Evolutionary conservation across 1,284 basidiomycete species (phyloP).

Genomic region (Ganoderma meredithae): DNA sequence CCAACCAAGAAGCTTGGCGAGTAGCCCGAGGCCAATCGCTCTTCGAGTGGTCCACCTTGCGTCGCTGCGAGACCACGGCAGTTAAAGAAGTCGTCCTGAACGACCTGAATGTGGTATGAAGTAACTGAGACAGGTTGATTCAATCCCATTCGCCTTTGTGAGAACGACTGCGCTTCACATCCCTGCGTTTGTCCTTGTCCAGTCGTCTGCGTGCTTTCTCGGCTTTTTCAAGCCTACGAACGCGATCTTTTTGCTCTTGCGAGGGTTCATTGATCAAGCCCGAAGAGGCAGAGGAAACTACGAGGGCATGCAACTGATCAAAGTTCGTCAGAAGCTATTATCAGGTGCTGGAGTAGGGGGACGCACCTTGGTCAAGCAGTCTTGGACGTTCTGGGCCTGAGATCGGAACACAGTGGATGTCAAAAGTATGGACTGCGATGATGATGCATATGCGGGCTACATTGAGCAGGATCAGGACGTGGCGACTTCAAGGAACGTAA

Average conservation of each 20-base stretch:
- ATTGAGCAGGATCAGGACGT: not conserved
- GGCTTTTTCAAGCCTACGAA: constrained; percentile 52
- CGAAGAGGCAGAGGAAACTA: constrained; percentile 55
- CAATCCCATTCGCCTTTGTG: constrained; percentile 34
- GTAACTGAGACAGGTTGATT: not conserved
- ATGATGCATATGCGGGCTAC: constrained; percentile 71
- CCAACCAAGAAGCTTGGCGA: not conserved
- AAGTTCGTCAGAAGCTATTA: constrained; percentile 13
- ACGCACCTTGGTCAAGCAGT: constrained; percentile 71
- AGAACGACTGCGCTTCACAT: constrained; percentile 47
- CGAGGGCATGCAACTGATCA: constrained; percentile 60
- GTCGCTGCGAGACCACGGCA: not conserved
- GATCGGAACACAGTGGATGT: constrained; percentile 76
- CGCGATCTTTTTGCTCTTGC: constrained; percentile 61
- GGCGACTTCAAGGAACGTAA: not conserved
- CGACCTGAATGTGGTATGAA: not conserved
- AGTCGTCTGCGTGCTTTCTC: constrained; percentile 54
- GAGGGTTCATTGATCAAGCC: constrained; percentile 62
- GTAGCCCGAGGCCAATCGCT: not conserved
- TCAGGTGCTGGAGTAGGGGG: constrained; percentile 25
- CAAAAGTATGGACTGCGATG: constrained; percentile 68
- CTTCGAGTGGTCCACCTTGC: not conserved
- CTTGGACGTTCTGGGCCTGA: constrained; percentile 75
- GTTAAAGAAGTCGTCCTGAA: not conserved
- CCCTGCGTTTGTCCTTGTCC: constrained; percentile 61